Conservation (phyloP, 148 eudicot genomes). For the Vaccinium myrtillus region DNA sequence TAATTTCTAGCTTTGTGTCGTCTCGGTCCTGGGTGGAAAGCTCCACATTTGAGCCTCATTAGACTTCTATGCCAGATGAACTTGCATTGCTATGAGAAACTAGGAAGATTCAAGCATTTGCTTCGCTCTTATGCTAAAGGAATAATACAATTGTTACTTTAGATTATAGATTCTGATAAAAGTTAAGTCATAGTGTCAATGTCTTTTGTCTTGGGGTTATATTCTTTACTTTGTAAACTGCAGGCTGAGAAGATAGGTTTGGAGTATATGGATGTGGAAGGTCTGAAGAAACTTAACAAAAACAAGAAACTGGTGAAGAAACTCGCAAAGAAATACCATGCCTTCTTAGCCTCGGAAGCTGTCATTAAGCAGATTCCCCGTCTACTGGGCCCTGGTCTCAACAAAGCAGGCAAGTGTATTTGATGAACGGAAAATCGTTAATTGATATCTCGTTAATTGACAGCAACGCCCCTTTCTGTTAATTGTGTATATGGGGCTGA, state of each 20-base stretch:
- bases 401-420: constrained; percentile 70
- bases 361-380: constrained; percentile 94
- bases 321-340: constrained; percentile 82
- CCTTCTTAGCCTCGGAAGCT: constrained; percentile 77
- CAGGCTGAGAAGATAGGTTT: constrained; percentile 73
- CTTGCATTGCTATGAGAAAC: background rate
- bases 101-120: background rate
- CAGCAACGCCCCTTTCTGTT: background rate
- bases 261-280: constrained; percentile 87
- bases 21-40: background rate
- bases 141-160: background rate
- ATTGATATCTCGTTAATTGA: background rate
- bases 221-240: constrained; percentile 5
- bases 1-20: background rate
- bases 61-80: background rate
- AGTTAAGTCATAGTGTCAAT: background rate
- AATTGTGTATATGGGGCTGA: background rate
- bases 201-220: background rate
- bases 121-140: background rate
- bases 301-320: constrained; percentile 85
- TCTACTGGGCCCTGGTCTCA: constrained; percentile 77
- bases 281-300: constrained; percentile 76
- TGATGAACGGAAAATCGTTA: background rate
- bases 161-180: background rate
- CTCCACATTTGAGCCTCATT: background rate